phyloP scores from a whole-genome alignment of 2,329 filamentous ascomycete species.

The Venturia carpophila region DNA sequence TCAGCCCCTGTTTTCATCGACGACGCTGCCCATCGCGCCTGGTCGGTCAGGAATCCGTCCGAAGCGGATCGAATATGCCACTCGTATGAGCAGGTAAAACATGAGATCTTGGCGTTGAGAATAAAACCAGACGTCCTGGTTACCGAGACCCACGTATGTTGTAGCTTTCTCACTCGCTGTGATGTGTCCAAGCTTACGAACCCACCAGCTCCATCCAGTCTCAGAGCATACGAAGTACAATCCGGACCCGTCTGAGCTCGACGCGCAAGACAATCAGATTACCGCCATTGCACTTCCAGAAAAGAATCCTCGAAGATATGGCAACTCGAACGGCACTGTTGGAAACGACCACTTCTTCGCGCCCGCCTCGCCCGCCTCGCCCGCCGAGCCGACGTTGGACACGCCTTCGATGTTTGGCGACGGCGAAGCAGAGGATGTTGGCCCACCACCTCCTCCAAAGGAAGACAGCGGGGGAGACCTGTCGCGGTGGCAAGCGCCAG shows the following conservation, averaged over 20 bases:
- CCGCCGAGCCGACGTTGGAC: not conserved
- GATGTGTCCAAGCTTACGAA: not conserved
- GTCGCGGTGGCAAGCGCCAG: slow-evolving; percentile 7
- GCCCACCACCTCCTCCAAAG: not conserved
- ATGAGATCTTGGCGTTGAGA: slow-evolving; percentile 18
- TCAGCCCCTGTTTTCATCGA: not conserved
- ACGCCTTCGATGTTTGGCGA: not conserved
- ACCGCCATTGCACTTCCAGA: not conserved
- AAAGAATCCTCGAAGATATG: slow-evolving; percentile 4
- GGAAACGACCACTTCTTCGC: not conserved
- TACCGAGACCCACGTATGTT: not conserved
- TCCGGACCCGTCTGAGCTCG: not conserved
- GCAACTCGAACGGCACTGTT: not conserved
- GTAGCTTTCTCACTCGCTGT: not conserved
- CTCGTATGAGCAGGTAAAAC: slow-evolving; percentile 19
- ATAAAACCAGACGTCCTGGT: not conserved
- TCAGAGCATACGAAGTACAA: not conserved
- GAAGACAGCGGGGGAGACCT: not conserved
- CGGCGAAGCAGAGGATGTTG: not conserved
- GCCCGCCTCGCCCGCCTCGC: not conserved
- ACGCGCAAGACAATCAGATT: not conserved
- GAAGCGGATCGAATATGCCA: slow-evolving; percentile 18
- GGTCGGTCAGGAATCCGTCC: slow-evolving; percentile 8
- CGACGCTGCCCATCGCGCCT: slow-evolving; percentile 4
- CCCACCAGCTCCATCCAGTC: not conserved